phyloP scores from a whole-genome alignment of 228 moss, liverwort and hornwort species.

The Sphagnum magellanicum region DNA sequence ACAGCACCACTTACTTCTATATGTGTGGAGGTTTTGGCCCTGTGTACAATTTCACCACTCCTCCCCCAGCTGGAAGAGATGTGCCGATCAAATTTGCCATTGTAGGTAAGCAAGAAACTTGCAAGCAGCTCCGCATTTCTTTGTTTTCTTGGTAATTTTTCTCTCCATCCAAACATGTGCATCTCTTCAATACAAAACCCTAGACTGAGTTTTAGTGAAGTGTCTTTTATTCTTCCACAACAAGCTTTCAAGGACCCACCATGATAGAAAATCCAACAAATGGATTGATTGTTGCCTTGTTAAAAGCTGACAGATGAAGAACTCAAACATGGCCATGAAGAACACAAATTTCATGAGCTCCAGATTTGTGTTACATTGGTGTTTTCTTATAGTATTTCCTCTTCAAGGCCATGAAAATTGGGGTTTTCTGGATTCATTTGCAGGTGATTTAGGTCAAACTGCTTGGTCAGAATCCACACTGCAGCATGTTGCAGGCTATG shows the following conservation, averaged over 20 bases:
- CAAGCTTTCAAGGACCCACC: too few species aligned
- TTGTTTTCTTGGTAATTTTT: too few species aligned
- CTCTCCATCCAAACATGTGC: too few species aligned
- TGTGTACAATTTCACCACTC: constrained; percentile 42
- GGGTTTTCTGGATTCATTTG: background rate
- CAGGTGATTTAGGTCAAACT: constrained; percentile 61
- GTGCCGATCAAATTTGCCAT: constrained; percentile 38
- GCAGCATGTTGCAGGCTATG: constrained; percentile 26
- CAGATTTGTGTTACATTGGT: background rate
- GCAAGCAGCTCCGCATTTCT: too few species aligned
- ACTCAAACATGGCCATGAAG: too few species aligned
- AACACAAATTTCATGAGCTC: background rate
- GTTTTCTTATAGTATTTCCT: background rate
- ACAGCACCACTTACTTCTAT: constrained; percentile 52
- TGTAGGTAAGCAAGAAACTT: constrained; percentile 15
- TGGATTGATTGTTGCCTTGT: too few species aligned
- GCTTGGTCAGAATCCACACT: constrained; percentile 48
- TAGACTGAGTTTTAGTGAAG: too few species aligned
- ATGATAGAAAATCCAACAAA: too few species aligned
- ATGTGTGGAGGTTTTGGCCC: constrained; percentile 37
- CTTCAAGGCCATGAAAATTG: background rate
- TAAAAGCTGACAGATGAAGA: too few species aligned
- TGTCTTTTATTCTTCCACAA: too few species aligned
- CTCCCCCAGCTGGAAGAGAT: constrained; percentile 32
- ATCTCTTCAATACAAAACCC: too few species aligned